Evolutionary conservation across 2,329 filamentous ascomycete genomes (phyloP), one percentile per base, ranked within the genome.

Genomic region (Xylaria sp.): DNA sequence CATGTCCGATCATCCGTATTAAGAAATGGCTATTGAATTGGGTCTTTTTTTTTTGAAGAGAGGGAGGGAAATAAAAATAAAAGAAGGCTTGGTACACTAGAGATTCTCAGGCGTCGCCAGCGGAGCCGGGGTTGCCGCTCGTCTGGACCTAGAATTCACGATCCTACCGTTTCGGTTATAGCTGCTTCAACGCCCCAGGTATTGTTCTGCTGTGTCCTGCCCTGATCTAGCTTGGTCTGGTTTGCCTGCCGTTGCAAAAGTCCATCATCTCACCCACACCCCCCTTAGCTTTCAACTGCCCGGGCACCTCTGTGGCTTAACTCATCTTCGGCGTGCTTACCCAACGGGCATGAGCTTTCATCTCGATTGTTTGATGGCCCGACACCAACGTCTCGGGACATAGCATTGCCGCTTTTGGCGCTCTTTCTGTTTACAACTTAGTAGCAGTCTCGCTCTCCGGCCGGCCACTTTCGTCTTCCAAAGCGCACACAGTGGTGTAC

Each of bases 391-490:
- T 50, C 60, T 64, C 63, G 64, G 63, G 39, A 53, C 42, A n/a
- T 29, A 50, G 56, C 33, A 20, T n/a, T 65, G 38, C 47, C 42
- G 50, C 20, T n/a, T 51, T 49, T 47, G 44, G 53, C 44, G 38
- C 27, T 15, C 31, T 65, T 55, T 20, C 49, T 33, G 10, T 33
- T 61, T 49, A 25, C 44, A 57, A 42, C 42, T 45, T 57, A 53
- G 56, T 33, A 39, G 29, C 33, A 44, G 2, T n/a, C 31, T 66
- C 63, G 63, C 44, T 66, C 56, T 66, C 66, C 65, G 65, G 33
- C 42, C 42, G 39, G 49, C 49, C 60, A 50, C 60, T 27, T 10
- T n/a, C 31, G 25, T 38, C 27, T 45, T 13, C 39, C 11, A 13
- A 49, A 45, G 27, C 38, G 10, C 47, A 45, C 36, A 42, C 6